Evolutionary conservation across 768 basidiomycete species (phyloP).

Genomic region (Suillus subaureus): DNA sequence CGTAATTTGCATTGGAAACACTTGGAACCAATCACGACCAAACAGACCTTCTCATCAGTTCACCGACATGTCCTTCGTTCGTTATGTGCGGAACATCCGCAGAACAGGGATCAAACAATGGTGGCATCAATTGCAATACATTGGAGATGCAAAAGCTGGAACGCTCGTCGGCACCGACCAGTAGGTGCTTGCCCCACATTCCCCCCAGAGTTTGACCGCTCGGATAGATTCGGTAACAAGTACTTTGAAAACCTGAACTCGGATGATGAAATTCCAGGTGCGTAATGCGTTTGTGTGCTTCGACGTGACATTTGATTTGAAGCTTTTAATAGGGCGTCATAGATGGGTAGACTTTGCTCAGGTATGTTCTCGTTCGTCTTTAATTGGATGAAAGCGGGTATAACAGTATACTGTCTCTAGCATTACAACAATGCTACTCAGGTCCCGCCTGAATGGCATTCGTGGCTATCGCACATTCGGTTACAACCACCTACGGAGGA

Average conservation of each 20-base stretch:
- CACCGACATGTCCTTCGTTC: conserved; percentile 62
- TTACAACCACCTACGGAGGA: conserved; percentile 80
- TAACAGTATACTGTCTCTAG: conserved; percentile 34
- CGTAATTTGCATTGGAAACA: not conserved
- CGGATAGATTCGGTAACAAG: conserved; percentile 84
- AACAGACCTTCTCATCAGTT: conserved; percentile 17
- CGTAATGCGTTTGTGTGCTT: conserved; percentile 19
- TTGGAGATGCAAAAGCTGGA: conserved; percentile 92
- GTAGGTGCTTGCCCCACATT: conserved; percentile 49
- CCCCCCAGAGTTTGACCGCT: conserved; percentile 7
- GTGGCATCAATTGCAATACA: conserved; percentile 92
- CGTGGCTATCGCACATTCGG: conserved; percentile 92
- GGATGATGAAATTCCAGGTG: conserved; percentile 88
- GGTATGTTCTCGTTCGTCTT: conserved; percentile 41
- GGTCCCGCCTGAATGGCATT: conserved; percentile 95
- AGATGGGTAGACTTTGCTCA: conserved; percentile 96
- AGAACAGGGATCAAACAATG: conserved; percentile 81
- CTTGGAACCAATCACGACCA: conserved; percentile 24
- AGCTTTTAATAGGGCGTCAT: conserved; percentile 69
- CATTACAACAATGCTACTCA: conserved; percentile 92
- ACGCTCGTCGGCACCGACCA: conserved; percentile 75
- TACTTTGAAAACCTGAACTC: conserved; percentile 92
- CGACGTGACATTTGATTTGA: not conserved
- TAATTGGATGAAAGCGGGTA: not conserved
- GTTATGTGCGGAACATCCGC: conserved; percentile 76